Conservation (phyloP, 352 stramenopile genomes). For the Phytophthora hibernalis region DNA sequence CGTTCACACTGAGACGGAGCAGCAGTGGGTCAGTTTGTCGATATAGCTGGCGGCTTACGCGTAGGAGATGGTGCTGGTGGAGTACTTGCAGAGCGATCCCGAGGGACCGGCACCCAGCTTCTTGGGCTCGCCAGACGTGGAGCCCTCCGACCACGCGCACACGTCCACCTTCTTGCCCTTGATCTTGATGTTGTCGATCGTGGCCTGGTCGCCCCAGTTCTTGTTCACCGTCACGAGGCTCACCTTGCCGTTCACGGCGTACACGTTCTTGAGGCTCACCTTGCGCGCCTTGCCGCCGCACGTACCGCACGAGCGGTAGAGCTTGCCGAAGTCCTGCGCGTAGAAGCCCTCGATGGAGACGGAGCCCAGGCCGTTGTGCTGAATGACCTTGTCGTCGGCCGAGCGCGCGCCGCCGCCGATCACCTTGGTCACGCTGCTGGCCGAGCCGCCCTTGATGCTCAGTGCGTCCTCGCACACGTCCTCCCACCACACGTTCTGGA, state of each 20-base stretch:
- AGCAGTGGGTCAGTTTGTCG: background rate
- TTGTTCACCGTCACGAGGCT: constrained; percentile 28
- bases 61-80: constrained; percentile 30
- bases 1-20: background rate
- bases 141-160: constrained; percentile 19
- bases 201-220: constrained; percentile 26
- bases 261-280: constrained; percentile 27
- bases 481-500: constrained; percentile 43
- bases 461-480: constrained; percentile 42
- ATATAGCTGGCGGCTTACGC: background rate
- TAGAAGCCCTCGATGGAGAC: constrained; percentile 26
- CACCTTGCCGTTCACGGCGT: constrained; percentile 23
- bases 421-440: background rate
- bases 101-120: constrained; percentile 26
- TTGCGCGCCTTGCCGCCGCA: constrained; percentile 16
- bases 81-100: constrained; percentile 39
- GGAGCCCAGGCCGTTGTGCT: too few species aligned
- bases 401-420: background rate
- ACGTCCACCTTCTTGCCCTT: constrained; percentile 31
- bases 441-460: constrained; percentile 28
- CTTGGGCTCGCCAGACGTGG: constrained; percentile 21
- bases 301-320: constrained; percentile 8
- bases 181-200: constrained; percentile 30
- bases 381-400: too few species aligned
- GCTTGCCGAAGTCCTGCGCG: constrained; percentile 22